phyloP scores from a whole-genome alignment of 176 grass and related monocot genomes.

The Paspalum vaginatum region DNA sequence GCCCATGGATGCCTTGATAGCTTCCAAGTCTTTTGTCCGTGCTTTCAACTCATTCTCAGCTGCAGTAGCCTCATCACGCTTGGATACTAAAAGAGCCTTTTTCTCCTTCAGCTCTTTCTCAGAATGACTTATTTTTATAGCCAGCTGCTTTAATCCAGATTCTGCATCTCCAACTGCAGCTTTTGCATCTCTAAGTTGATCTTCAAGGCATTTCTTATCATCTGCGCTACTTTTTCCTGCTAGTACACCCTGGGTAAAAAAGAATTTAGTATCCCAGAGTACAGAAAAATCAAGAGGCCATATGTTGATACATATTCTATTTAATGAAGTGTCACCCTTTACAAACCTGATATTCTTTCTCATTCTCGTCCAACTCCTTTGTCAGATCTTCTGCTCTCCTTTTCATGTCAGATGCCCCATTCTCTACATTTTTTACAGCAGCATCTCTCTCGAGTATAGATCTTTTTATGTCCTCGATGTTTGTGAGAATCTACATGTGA shows the following conservation, averaged over 20 bases:
- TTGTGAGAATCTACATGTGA: conserved; percentile 63
- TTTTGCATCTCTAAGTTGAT: conserved; percentile 98
- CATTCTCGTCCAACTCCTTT: conserved; percentile 69
- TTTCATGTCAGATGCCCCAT: conserved; percentile 75
- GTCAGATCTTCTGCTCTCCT: conserved; percentile 69
- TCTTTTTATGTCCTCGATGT: conserved; percentile 83
- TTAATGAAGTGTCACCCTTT: not conserved
- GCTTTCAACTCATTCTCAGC: conserved; percentile 79
- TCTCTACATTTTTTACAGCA: conserved; percentile 73
- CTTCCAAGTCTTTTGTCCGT: conserved; percentile 72
- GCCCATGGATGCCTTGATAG: conserved; percentile 68
- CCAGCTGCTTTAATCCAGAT: conserved; percentile 78
- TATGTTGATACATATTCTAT: conserved; percentile 27
- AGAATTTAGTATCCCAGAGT: conserved; percentile 26
- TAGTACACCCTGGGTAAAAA: conserved; percentile 75
- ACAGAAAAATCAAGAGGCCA: conserved; percentile 19
- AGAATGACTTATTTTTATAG: conserved; percentile 81
- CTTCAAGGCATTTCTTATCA: conserved; percentile 97
- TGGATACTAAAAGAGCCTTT: conserved; percentile 67
- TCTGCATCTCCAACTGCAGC: conserved; percentile 85
- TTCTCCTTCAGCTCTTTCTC: conserved; percentile 91
- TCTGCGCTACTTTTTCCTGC: conserved; percentile 87
- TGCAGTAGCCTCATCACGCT: conserved; percentile 79
- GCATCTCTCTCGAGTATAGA: conserved; percentile 73
- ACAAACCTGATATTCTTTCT: conserved; percentile 90